Evolutionary conservation across 148 eudicot species (phyloP).

Genomic region (Rhododendron henanense): DNA sequence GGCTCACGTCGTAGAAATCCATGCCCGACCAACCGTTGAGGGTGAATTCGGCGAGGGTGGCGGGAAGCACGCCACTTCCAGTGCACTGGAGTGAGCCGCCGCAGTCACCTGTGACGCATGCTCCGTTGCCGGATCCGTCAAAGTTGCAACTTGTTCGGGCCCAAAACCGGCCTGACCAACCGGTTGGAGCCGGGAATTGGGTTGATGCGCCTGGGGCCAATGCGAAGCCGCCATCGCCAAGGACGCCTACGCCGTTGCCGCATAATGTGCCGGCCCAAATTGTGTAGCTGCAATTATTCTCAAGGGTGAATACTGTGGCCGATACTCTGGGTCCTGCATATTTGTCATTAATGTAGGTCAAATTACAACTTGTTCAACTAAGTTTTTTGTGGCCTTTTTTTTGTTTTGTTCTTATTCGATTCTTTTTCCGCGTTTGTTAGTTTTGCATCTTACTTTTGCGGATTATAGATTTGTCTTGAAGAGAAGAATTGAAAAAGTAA

Average conservation of each 20-base stretch:
- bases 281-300: constrained; percentile 55
- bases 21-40: constrained; percentile 26
- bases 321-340: constrained; percentile 23
- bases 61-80: constrained; percentile 65
- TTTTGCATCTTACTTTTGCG: too few species aligned
- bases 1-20: constrained; percentile 86
- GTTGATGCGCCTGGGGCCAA: constrained; percentile 46
- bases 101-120: constrained; percentile 46
- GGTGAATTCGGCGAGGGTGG: constrained; percentile 67
- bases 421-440: too few species aligned
- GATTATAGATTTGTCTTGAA: too few species aligned
- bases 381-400: too few species aligned
- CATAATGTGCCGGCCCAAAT: constrained; percentile 75
- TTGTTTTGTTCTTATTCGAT: too few species aligned
- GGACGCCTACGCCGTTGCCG: constrained; percentile 41
- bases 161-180: constrained; percentile 96
- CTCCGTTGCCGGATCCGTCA: constrained; percentile 27
- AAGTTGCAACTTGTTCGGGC: constrained; percentile 75
- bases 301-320: constrained; percentile 51
- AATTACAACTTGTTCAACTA: too few species aligned
- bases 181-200: constrained; percentile 45
- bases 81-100: constrained; percentile 36
- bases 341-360: background rate
- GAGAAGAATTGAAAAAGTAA: too few species aligned
- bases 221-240: constrained; percentile 44